Evolutionary conservation across 1,284 basidiomycete genomes (phyloP).

Genomic region (Puccinia brachypodii): DNA sequence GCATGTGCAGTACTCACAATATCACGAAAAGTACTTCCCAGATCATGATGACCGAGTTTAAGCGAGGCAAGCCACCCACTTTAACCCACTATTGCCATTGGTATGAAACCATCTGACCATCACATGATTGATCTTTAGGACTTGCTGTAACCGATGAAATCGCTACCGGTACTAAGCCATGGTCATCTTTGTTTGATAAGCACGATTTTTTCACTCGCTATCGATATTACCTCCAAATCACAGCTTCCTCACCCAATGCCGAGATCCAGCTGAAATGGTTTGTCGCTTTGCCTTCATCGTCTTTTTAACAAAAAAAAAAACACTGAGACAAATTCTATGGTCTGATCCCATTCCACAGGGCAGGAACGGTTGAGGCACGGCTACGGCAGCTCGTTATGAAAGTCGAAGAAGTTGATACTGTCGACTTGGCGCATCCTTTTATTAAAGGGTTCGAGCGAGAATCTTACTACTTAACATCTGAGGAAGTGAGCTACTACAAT

Average conservation of each 20-base stretch:
- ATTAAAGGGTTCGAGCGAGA: constrained; percentile 89
- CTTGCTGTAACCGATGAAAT: constrained; percentile 67
- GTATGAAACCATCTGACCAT: not conserved
- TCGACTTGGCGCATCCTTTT: constrained; percentile 90
- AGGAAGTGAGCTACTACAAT: constrained; percentile 59
- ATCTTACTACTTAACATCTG: constrained; percentile 76
- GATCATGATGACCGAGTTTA: constrained; percentile 95
- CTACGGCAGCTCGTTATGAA: constrained; percentile 96
- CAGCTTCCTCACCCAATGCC: constrained; percentile 78
- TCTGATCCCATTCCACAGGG: constrained; percentile 61
- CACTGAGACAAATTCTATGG: constrained; percentile 35
- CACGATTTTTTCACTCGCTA: constrained; percentile 98
- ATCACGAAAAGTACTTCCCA: constrained; percentile 92
- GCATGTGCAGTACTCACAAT: constrained; percentile 99
- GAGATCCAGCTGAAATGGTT: constrained; percentile 95
- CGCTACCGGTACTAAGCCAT: constrained; percentile 76
- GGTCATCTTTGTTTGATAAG: constrained; percentile 87
- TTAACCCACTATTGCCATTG: not conserved
- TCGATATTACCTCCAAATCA: constrained; percentile 96
- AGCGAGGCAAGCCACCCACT: constrained; percentile 68
- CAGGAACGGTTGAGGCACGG: constrained; percentile 94
- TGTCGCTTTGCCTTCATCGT: constrained; percentile 52
- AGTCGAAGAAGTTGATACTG: constrained; percentile 88
- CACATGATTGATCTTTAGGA: constrained; percentile 11
- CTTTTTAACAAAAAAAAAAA: constrained; percentile 25